phyloP scores from a whole-genome alignment of 2,329 filamentous ascomycete genomes.

The Fusarium camptoceras region DNA sequence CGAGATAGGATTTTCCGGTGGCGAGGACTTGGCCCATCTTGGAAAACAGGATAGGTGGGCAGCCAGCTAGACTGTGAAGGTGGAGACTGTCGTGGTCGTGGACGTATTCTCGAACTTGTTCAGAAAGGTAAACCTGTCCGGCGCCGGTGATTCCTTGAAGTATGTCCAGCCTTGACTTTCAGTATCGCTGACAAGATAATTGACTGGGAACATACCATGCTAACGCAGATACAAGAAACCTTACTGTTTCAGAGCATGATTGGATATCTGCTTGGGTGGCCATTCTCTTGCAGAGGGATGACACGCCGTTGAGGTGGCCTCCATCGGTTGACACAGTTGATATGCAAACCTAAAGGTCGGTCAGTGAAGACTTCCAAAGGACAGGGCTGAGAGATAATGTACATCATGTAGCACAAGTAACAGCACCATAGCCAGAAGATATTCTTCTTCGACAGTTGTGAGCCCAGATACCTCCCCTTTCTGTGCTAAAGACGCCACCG shows the following conservation, averaged over 20 bases:
- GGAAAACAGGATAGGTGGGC: conserved; percentile 44
- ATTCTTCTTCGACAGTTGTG: conserved; percentile 35
- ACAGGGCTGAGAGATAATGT: rapidly evolving
- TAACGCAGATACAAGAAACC: conserved; percentile 44
- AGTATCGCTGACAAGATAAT: background rate
- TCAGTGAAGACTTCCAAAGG: rapidly evolving
- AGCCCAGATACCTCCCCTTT: conserved; percentile 35
- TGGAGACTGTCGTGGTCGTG: conserved; percentile 38
- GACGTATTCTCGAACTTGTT: conserved; percentile 42
- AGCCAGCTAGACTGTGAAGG: conserved; percentile 46
- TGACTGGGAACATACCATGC: conserved; percentile 33
- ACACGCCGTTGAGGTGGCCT: conserved; percentile 45
- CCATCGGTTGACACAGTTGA: conserved; percentile 45
- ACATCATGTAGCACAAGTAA: conserved; percentile 47
- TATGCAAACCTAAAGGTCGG: conserved; percentile 40
- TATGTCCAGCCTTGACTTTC: conserved; percentile 43
- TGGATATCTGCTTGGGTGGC: conserved; percentile 21
- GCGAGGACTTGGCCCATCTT: conserved; percentile 44
- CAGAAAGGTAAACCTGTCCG: conserved; percentile 47
- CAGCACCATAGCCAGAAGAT: conserved; percentile 42
- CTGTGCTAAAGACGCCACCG: conserved; percentile 33
- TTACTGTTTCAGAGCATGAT: conserved; percentile 30
- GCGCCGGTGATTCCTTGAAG: conserved; percentile 48
- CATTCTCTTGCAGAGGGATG: conserved; percentile 45
- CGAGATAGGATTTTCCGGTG: conserved; percentile 35